Percentiles rank a stretch among this genome's conserved stretches.
These are phyloP conservation scores for Cerrena zonata DNA, from an alignment of 1,284 basidiomycete genomes.

Conservation along the genomic window DNA sequence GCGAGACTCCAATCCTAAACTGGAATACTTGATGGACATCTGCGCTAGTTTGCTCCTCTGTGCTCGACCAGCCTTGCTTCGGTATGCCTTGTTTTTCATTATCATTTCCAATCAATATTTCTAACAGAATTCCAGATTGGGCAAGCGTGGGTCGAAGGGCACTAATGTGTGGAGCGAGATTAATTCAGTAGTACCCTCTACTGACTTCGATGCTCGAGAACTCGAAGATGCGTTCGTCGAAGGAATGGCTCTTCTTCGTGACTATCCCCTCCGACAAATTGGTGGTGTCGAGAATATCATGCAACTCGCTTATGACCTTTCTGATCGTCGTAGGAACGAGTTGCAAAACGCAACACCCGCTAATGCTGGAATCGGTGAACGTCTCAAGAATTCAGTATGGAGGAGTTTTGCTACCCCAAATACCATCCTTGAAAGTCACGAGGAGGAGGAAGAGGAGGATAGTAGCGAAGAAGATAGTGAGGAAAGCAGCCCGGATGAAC, in stretches of 20 bases:
- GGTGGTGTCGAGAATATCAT: constrained; percentile 69
- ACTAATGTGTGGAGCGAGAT: constrained; percentile 55
- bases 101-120: background rate
- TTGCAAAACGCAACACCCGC: constrained; percentile 25
- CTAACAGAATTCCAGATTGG: constrained; percentile 39
- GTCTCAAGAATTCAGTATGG: constrained; percentile 62
- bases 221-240: constrained; percentile 61
- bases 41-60: constrained; percentile 64
- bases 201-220: constrained; percentile 47
- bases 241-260: constrained; percentile 56
- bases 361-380: constrained; percentile 44
- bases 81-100: constrained; percentile 38
- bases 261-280: constrained; percentile 55
- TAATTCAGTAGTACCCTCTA: constrained; percentile 31
- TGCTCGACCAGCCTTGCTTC: constrained; percentile 46
- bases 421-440: constrained; percentile 22
- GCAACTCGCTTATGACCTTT: constrained; percentile 59
- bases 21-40: constrained; percentile 62
- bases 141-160: constrained; percentile 38
- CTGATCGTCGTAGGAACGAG: constrained; percentile 42
- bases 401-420: constrained; percentile 55
- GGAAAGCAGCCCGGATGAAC: constrained; percentile 29
- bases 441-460: constrained; percentile 31
- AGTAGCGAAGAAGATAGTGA: constrained; percentile 30
- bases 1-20: constrained; percentile 51